Evolutionary conservation across 2,329 filamentous ascomycete genomes (phyloP).

Genomic region (Aspergillus tamarii): DNA sequence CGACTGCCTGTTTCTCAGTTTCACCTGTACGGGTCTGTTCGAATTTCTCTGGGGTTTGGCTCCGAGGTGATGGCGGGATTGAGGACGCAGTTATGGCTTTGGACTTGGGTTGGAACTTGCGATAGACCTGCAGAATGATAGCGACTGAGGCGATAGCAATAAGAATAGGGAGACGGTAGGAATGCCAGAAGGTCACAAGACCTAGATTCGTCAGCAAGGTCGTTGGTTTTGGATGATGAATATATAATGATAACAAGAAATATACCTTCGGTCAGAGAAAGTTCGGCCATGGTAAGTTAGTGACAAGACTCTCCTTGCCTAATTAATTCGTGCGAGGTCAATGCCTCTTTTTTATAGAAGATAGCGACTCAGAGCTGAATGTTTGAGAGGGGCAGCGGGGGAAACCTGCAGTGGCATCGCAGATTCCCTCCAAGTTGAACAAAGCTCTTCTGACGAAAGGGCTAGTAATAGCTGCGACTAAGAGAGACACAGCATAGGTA

Average conservation of each 20-base stretch:
- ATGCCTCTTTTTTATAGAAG: background rate
- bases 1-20: background rate
- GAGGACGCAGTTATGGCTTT: constrained; percentile 35
- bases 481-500: background rate
- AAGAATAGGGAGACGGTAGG: constrained; percentile 50
- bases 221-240: background rate
- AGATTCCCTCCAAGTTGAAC: background rate
- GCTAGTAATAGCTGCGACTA: background rate
- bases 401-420: background rate
- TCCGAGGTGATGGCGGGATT: constrained; percentile 36
- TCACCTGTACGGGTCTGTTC: constrained; percentile 15
- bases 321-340: background rate
- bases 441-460: background rate
- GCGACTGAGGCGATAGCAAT: constrained; percentile 42
- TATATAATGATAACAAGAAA: background rate
- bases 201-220: constrained; percentile 29
- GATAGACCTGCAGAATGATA: constrained; percentile 33
- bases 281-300: background rate
- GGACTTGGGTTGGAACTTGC: constrained; percentile 26
- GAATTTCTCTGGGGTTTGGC: constrained; percentile 28
- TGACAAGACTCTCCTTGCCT: background rate
- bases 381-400: constrained; percentile 1
- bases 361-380: background rate
- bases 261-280: background rate
- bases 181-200: constrained; percentile 50